phyloP scores from a whole-genome alignment of 495 filamentous ascomycete species.

The Zalerion maritima region DNA sequence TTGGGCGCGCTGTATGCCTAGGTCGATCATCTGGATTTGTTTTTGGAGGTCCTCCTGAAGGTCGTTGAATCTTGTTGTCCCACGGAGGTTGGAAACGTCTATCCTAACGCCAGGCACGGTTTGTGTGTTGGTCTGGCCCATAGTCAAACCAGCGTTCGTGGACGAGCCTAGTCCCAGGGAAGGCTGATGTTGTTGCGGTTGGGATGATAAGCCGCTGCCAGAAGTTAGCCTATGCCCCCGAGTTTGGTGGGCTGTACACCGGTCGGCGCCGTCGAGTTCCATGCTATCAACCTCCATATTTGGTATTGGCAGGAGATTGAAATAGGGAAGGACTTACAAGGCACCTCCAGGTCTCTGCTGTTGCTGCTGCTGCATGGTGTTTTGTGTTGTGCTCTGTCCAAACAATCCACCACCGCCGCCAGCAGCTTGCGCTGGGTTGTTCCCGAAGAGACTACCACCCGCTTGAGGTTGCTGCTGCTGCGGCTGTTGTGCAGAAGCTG shows the following conservation, averaged over 20 bases:
- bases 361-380: conserved; percentile 16
- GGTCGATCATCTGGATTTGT: conserved; percentile 59
- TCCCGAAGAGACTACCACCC: conserved; percentile 17
- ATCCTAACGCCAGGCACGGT: conserved; percentile 59
- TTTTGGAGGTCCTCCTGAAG: conserved; percentile 70
- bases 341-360: conserved; percentile 25
- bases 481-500: conserved; percentile 16
- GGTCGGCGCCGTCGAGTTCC: no score
- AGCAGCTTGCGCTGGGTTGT: conserved; percentile 10
- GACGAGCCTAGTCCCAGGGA: conserved; percentile 13
- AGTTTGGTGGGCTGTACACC: no score
- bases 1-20: conserved; percentile 56
- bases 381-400: no score
- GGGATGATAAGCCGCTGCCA: conserved; percentile 21
- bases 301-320: not conserved
- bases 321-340: conserved; percentile 30
- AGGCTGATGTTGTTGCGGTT: conserved; percentile 6
- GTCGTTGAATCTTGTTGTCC: conserved; percentile 83
- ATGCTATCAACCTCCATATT: no score
- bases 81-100: conserved; percentile 56
- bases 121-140: conserved; percentile 32
- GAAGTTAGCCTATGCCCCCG: no score
- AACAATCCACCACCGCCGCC: conserved; percentile 13
- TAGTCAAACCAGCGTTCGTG: conserved; percentile 23
- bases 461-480: conserved; percentile 14